Evolutionary conservation across 495 filamentous ascomycete species (phyloP).

Genomic region (Lentithecium fluviatile): DNA sequence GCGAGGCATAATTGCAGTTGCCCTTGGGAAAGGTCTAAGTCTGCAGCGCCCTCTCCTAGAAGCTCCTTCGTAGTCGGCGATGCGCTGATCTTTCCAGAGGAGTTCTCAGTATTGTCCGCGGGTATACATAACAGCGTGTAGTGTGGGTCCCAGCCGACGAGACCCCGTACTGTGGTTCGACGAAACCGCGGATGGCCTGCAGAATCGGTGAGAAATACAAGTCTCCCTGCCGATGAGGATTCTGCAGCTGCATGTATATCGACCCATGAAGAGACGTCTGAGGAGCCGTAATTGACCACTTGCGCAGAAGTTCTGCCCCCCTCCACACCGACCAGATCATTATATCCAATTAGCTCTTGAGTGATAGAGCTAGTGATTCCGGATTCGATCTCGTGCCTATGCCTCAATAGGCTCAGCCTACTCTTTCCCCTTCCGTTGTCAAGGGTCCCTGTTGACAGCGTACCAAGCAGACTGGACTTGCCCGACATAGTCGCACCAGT

Average conservation of each 20-base stretch:
- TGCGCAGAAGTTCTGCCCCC: constrained; percentile 43
- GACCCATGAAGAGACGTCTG: constrained; percentile 87
- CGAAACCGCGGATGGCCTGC: constrained; percentile 85
- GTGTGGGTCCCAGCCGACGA: constrained; percentile 96
- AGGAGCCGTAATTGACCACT: constrained; percentile 83
- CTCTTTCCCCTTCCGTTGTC: constrained; percentile 93
- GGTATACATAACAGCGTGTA: constrained; percentile 88
- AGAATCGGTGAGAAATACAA: constrained; percentile 83
- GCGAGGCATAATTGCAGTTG: constrained; percentile 87
- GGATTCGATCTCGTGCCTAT: constrained; percentile 89
- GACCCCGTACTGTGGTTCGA: constrained; percentile 78
- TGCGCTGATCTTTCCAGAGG: constrained; percentile 44
- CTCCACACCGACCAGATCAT: constrained; percentile 30
- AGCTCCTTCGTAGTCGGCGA: constrained; percentile 48
- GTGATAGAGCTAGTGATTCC: constrained; percentile 91
- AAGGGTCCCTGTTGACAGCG: constrained; percentile 77
- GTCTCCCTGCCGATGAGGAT: constrained; percentile 54
- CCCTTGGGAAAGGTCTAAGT: constrained; percentile 69
- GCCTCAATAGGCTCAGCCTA: constrained; percentile 80
- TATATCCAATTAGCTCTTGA: constrained; percentile 89
- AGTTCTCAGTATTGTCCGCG: constrained; percentile 66
- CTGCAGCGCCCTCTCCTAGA: constrained; percentile 52
- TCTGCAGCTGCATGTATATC: constrained; percentile 82
- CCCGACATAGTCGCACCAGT: constrained; percentile 90
- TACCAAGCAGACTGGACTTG: constrained; percentile 88